These are phyloP conservation scores for Jasminum sambac DNA, from an alignment of 257 asterid genomes.

Conservation along the genomic window DNA sequence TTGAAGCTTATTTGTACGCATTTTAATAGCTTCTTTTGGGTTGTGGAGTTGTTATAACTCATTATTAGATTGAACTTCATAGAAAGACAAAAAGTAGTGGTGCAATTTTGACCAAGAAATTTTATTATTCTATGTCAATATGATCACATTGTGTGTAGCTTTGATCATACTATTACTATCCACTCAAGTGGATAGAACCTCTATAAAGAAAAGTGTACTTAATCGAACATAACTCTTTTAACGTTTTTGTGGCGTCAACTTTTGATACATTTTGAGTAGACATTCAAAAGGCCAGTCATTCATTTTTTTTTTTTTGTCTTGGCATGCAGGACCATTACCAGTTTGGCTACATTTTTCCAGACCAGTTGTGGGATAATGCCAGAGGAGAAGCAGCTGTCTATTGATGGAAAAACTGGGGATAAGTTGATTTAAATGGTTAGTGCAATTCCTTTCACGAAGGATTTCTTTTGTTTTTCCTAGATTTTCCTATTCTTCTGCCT, in stretches of 20 bases:
- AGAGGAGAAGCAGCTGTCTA: conserved; percentile 92
- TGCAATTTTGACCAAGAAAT: background rate
- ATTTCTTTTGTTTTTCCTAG: background rate
- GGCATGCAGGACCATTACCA: conserved; percentile 72
- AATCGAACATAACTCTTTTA: background rate
- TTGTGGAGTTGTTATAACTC: conserved; percentile 7
- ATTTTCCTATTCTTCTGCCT: background rate
- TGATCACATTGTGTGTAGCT: conserved; percentile 5
- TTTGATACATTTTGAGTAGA: conserved; percentile 1
- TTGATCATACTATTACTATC: background rate
- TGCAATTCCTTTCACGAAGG: conserved; percentile 2
- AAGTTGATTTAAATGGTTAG: conserved; percentile 87
- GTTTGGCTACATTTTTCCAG: conserved; percentile 71
- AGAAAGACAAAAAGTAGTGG: background rate
- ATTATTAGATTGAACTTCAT: conserved; percentile 10
- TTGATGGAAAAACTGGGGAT: conserved; percentile 98
- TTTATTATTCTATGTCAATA: background rate
- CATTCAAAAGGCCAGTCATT: background rate
- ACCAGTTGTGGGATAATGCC: conserved; percentile 61
- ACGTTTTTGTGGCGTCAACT: background rate
- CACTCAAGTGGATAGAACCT: background rate
- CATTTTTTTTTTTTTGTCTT: conserved; percentile 23
- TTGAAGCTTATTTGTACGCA: background rate
- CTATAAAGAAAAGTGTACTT: background rate
- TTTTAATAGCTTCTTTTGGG: conserved; percentile 7